phyloP scores from a whole-genome alignment of 257 asterid genomes.

The Fraxinus excelsior region DNA sequence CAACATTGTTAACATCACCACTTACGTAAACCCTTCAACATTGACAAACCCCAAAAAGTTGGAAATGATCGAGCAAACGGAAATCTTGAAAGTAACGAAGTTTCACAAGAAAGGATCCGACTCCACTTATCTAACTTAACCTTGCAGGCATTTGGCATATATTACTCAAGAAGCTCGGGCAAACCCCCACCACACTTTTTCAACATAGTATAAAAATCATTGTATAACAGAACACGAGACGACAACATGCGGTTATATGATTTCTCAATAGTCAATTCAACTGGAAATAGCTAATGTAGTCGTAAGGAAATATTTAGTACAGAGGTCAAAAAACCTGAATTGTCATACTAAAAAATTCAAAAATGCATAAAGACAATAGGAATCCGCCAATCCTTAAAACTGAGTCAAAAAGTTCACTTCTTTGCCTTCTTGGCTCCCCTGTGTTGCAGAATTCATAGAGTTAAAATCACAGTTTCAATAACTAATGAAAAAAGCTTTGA shows the following conservation, averaged over 20 bases:
- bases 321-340: background rate
- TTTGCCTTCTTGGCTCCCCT: slow-evolving; percentile 44
- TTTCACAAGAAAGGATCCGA: background rate
- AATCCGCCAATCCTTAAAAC: background rate
- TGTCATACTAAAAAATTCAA: background rate
- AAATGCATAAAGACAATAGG: background rate
- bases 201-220: background rate
- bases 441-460: background rate
- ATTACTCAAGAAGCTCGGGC: no score
- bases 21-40: background rate
- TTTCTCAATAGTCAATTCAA: background rate
- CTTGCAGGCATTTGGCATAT: background rate
- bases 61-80: background rate
- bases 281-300: background rate
- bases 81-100: no score
- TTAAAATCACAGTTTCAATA: background rate
- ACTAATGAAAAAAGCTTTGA: background rate
- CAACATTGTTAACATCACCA: no score
- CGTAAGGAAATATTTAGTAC: background rate
- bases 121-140: background rate
- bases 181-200: no score
- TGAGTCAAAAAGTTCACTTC: slow-evolving; percentile 30
- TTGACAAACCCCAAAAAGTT: background rate
- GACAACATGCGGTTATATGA: background rate
- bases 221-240: background rate